Percentiles rank a stretch among this genome's conserved stretches.
These are phyloP conservation scores for Hypericum perforatum DNA, from an alignment of 345 rosid species.

Conservation along the genomic window DNA sequence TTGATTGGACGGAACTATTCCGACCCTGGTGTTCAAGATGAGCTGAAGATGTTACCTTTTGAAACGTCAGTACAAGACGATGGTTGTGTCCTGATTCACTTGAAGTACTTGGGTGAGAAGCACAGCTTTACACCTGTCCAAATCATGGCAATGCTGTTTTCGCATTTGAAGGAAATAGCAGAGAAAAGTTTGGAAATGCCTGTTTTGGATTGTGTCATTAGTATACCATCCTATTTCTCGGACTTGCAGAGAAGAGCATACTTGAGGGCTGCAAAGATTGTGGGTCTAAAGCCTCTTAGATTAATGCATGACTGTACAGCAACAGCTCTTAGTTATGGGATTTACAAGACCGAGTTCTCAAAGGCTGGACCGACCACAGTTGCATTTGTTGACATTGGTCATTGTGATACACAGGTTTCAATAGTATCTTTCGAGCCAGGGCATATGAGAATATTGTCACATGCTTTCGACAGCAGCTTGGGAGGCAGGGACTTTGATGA, in stretches of 20 bases:
- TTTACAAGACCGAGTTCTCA: slow-evolving; percentile 45
- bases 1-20: slow-evolving; percentile 35
- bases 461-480: slow-evolving; percentile 43
- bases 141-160: slow-evolving; percentile 44
- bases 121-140: slow-evolving; percentile 34
- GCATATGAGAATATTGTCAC: slow-evolving; percentile 44
- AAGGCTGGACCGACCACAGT: slow-evolving; percentile 32
- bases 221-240: slow-evolving; percentile 49
- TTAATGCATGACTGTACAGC: slow-evolving; percentile 53
- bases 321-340: slow-evolving; percentile 50
- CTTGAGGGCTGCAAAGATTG: slow-evolving; percentile 41
- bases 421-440: slow-evolving; percentile 39
- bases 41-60: slow-evolving; percentile 32
- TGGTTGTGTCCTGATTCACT: slow-evolving; percentile 37
- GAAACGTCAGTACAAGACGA: slow-evolving; percentile 33
- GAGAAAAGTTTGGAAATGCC: slow-evolving; percentile 43
- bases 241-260: slow-evolving; percentile 52
- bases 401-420: slow-evolving; percentile 49
- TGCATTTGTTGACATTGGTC: slow-evolving; percentile 52
- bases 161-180: slow-evolving; percentile 42
- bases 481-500: slow-evolving; percentile 62
- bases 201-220: slow-evolving; percentile 43
- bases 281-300: slow-evolving; percentile 51
- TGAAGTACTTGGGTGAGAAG: slow-evolving; percentile 33
- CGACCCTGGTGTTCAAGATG: slow-evolving; percentile 40